Base-by-base conservation (phyloP, 108 stramenopile species). In the Nitzschia putrida region DNA sequence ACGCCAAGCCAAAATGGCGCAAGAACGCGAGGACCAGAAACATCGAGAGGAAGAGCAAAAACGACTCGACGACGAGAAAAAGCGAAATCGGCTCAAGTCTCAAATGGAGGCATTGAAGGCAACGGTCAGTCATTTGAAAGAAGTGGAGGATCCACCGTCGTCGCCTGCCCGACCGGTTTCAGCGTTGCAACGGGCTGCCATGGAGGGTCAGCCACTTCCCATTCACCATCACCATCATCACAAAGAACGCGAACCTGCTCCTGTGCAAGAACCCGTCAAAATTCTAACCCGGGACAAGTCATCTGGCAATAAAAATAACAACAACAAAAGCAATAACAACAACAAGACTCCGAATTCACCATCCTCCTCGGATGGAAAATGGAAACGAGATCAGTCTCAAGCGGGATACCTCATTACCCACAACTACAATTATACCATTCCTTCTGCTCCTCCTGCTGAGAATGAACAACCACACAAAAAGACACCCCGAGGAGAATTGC, bases 1-100 rank as follows among this genome's bases (percentile, higher is more conserved):
- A 47, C 59, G 78, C 53, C 67, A 66, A 43, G 78, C 78, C n/a
- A 73, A 73, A 38, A 68, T 54, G 68, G 76, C 69, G 34, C 68
- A 77, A 49, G 76, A 77, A 52, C 65, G 29, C 12, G 47, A 73
- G 24, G 57, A 69, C n/a, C 43, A 61, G 29, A 59, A 58, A 42
- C 63, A 24, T 18, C 38, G 64, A 47, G 43, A 55, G 43, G 22
- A 53, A 61, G 51, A 69, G 20, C 53, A 68, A 44, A 39, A 73
- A 37, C 66, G 53, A 12, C 66, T 34, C 34, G 52, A 29, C 45
- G 26, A 13, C 14, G 54, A 64, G n/a, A 63, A 77, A 58, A 64
- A 69, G 50, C 21, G 55, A 50, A 42, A 69, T 25, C 66, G 67
- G 3, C 66, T 71, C n/a, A 71, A 78, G 43, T 72, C 71, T 12